Evolutionary conservation across 2,329 filamentous ascomycete genomes (phyloP).

Genomic region (Aspergillus sp.): DNA sequence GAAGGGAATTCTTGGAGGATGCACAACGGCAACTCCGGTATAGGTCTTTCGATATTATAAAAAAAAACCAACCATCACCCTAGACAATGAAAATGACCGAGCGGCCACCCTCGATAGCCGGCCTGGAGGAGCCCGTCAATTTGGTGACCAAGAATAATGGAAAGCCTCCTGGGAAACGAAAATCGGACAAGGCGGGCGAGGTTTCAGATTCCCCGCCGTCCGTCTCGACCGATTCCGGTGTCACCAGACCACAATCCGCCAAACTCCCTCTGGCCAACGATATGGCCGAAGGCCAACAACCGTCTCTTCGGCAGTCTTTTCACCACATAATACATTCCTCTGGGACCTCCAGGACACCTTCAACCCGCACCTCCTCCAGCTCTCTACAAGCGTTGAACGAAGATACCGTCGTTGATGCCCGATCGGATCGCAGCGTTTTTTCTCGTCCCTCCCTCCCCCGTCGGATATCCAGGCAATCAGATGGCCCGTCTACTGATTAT

Average conservation of each 20-base stretch:
- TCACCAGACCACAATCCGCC: slow-evolving; percentile 20
- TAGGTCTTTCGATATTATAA: slow-evolving; percentile 17
- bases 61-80: not conserved
- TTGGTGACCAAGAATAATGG: slow-evolving; percentile 18
- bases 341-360: slow-evolving; percentile 29
- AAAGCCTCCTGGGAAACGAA: slow-evolving; percentile 15
- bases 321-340: slow-evolving; percentile 30
- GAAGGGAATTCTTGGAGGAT: slow-evolving; percentile 16
- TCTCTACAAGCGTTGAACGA: slow-evolving; percentile 39
- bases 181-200: slow-evolving; percentile 17
- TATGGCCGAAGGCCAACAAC: slow-evolving; percentile 19
- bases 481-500: slow-evolving; percentile 26
- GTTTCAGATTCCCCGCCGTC: slow-evolving; percentile 12
- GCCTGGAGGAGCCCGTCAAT: slow-evolving; percentile 25
- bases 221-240: slow-evolving; percentile 14
- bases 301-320: slow-evolving; percentile 27
- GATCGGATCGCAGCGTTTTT: slow-evolving; percentile 24
- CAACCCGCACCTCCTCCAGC: slow-evolving; percentile 38
- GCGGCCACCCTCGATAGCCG: slow-evolving; percentile 21
- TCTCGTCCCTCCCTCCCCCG: slow-evolving; percentile 17
- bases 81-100: slow-evolving; percentile 28
- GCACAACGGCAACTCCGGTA: slow-evolving; percentile 20
- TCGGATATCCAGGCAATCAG: slow-evolving; percentile 23
- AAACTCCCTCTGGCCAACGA: slow-evolving; percentile 21
- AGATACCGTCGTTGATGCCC: slow-evolving; percentile 30